phyloP scores from a whole-genome alignment of 345 rosid genomes.

The Moricandia moricandioides region DNA sequence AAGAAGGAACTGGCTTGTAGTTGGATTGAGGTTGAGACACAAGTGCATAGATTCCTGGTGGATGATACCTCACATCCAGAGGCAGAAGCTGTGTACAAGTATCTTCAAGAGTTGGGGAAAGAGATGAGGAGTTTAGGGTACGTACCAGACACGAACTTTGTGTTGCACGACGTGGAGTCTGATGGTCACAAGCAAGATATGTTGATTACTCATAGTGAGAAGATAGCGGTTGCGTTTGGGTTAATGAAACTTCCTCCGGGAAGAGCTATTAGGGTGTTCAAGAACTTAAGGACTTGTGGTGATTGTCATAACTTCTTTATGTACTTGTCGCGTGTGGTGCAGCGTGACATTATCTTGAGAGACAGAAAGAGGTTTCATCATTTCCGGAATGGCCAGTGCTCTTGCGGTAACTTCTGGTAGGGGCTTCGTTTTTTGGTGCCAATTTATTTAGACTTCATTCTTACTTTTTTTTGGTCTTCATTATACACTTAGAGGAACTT shows the following conservation, averaged over 20 bases:
- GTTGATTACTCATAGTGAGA: constrained; percentile 39
- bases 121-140: constrained; percentile 28
- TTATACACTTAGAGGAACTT: neutral
- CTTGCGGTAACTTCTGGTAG: constrained; percentile 43
- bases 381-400: constrained; percentile 36
- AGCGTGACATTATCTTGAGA: constrained; percentile 38
- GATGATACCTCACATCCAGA: constrained; percentile 40
- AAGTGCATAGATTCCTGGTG: constrained; percentile 33
- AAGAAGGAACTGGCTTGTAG: constrained; percentile 41
- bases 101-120: constrained; percentile 33
- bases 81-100: constrained; percentile 33
- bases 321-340: constrained; percentile 31
- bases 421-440: neutral
- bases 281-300: constrained; percentile 43
- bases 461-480: neutral
- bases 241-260: constrained; percentile 37
- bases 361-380: constrained; percentile 43
- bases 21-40: constrained; percentile 37
- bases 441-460: neutral
- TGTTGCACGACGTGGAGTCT: constrained; percentile 38
- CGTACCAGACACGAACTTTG: constrained; percentile 40
- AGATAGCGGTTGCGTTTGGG: constrained; percentile 40
- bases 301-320: constrained; percentile 39
- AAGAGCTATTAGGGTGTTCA: constrained; percentile 34
- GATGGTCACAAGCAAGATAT: constrained; percentile 32